Conservation (phyloP, 2,329 filamentous ascomycete genomes). For the Zymoseptoria tritici region DNA sequence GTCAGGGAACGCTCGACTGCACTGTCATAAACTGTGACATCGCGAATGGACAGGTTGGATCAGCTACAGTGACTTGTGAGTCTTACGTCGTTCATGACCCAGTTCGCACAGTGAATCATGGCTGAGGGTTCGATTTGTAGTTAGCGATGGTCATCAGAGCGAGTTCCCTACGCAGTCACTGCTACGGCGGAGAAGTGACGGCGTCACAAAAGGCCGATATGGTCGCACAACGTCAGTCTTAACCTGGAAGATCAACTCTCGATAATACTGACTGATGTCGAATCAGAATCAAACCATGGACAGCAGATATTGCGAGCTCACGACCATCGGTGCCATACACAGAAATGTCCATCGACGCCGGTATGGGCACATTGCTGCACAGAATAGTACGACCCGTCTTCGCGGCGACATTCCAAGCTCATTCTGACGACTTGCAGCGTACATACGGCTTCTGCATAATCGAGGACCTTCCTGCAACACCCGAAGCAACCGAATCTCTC, state of each 20-base stretch:
- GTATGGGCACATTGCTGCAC: constrained; percentile 21
- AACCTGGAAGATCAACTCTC: too few relatives aligned
- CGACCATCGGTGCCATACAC: constrained; percentile 24
- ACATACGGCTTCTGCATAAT: constrained; percentile 72
- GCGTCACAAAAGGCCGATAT: constrained; percentile 12
- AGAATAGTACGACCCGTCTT: constrained; percentile 14
- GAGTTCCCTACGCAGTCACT: constrained; percentile 7
- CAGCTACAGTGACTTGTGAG: constrained; percentile 16
- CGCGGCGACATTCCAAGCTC: background rate
- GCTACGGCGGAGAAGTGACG: constrained; percentile 5
- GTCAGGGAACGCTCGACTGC: background rate
- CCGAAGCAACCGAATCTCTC: constrained; percentile 64
- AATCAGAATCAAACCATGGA: constrained; percentile 17
- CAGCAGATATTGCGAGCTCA: constrained; percentile 15
- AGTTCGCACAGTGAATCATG: constrained; percentile 2
- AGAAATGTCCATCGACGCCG: constrained; percentile 7
- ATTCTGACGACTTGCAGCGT: constrained; percentile 41
- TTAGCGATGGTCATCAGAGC: constrained; percentile 21
- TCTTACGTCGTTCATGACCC: background rate
- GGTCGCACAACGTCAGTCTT: constrained; percentile 11
- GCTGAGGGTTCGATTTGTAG: constrained; percentile 1
- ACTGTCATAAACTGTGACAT: constrained; percentile 9
- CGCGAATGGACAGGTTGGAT: background rate
- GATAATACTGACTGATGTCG: constrained; percentile 1
- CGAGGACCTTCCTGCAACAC: constrained; percentile 58